phyloP scores from a whole-genome alignment of 2,329 filamentous ascomycete genomes.

The Grosmannia serpens region DNA sequence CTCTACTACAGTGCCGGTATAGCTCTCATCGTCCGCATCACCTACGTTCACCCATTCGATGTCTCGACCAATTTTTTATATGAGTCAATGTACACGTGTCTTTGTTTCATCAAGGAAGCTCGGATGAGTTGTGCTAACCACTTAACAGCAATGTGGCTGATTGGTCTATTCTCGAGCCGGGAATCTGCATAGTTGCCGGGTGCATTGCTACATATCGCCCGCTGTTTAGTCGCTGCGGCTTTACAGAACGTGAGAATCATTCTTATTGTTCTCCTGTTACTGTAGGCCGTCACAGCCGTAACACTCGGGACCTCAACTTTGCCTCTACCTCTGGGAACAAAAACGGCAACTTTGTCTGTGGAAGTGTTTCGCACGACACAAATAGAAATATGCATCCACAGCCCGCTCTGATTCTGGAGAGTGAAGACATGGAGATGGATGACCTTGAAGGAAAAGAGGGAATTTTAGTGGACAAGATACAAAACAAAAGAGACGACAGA shows the following conservation, averaged over 20 bases:
- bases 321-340: neutral
- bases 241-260: neutral
- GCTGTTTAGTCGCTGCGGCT: constrained; percentile 9
- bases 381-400: neutral
- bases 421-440: neutral
- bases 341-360: neutral
- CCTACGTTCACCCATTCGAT: constrained; percentile 18
- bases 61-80: constrained; percentile 19
- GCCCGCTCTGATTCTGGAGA: neutral
- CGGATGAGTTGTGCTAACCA: neutral
- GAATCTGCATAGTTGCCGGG: constrained; percentile 25
- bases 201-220: constrained; percentile 18
- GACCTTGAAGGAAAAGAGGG: neutral
- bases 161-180: constrained; percentile 26
- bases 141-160: constrained; percentile 22
- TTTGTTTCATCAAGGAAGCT: no score
- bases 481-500: no score
- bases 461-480: neutral
- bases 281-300: neutral
- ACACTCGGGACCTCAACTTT: neutral
- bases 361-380: neutral
- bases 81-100: constrained; percentile 16
- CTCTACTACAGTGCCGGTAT: constrained; percentile 21
- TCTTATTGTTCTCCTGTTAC: neutral
- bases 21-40: constrained; percentile 26